A percentile compares a stretch with the other conserved stretches of the same genome.
phyloP scores from a whole-genome alignment of 306 rosid genomes.

The Cucurbita ficifolia region DNA sequence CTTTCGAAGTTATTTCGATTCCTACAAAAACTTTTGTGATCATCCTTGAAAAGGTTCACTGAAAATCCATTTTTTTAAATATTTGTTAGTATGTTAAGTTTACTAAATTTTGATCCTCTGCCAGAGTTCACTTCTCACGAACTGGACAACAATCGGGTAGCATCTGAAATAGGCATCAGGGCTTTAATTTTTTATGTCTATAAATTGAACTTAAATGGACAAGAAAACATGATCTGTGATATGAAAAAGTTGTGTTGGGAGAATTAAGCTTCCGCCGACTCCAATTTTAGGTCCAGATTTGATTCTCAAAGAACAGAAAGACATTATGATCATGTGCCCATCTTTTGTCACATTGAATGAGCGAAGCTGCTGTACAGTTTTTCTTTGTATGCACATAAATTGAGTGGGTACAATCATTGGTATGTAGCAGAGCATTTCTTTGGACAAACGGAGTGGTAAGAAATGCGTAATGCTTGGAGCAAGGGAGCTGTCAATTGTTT shows the following conservation, averaged over 20 bases:
- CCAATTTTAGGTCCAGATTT: background rate
- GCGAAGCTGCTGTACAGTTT: background rate
- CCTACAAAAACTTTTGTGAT: background rate
- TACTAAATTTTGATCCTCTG: too few species aligned
- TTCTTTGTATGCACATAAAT: background rate
- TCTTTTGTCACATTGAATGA: background rate
- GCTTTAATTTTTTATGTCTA: background rate
- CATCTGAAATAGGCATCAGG: background rate
- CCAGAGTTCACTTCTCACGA: background rate
- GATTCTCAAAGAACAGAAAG: background rate
- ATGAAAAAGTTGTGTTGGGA: background rate
- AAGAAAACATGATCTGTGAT: background rate
- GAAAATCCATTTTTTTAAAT: too few species aligned
- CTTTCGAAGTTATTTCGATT: background rate
- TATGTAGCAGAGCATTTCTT: background rate
- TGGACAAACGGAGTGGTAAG: slow-evolving; percentile 13
- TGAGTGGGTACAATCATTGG: background rate
- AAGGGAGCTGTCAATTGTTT: slow-evolving; percentile 8
- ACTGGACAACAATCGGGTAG: background rate
- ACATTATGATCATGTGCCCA: background rate
- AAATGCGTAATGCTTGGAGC: slow-evolving; percentile 11
- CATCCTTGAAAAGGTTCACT: background rate
- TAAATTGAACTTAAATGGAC: background rate
- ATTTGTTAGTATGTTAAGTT: too few species aligned
- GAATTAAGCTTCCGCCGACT: background rate